These are phyloP conservation scores for Amauroascus verrucosus DNA, from an alignment of 2,329 filamentous ascomycete species.

Conservation along the genomic window DNA sequence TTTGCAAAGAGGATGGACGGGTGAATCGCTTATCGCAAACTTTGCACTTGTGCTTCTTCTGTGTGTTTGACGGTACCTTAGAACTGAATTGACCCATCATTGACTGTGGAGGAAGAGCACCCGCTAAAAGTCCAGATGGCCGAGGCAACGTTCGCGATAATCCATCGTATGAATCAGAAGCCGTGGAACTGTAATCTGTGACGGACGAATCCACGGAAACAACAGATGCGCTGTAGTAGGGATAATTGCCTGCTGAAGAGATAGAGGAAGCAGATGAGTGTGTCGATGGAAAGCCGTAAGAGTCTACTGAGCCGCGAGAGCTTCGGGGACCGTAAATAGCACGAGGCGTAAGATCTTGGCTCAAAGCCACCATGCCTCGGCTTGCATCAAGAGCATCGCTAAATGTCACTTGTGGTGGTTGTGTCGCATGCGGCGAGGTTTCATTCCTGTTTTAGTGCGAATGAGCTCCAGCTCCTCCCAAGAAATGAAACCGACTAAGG, in stretches of 20 bases:
- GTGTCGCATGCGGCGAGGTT: constrained; percentile 41
- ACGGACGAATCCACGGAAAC: constrained; percentile 60
- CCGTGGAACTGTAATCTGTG: constrained; percentile 83
- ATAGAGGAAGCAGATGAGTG: constrained; percentile 93
- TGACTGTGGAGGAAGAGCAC: constrained; percentile 66
- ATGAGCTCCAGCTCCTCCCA: not conserved
- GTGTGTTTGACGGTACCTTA: constrained; percentile 86
- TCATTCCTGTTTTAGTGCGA: constrained; percentile 21
- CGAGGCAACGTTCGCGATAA: constrained; percentile 75
- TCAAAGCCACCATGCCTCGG: constrained; percentile 89
- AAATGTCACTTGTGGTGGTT: constrained; percentile 38
- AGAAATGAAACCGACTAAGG: not conserved
- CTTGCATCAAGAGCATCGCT: constrained; percentile 86
- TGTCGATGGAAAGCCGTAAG: constrained; percentile 80
- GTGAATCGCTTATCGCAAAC: constrained; percentile 98
- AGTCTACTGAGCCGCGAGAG: constrained; percentile 64
- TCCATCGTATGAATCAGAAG: constrained; percentile 73
- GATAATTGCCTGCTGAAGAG: constrained; percentile 69
- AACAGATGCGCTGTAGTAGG: constrained; percentile 76
- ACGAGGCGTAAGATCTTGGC: constrained; percentile 78
- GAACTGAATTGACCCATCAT: constrained; percentile 99
- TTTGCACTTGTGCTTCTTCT: constrained; percentile 99
- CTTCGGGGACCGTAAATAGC: constrained; percentile 70
- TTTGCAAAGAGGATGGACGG: constrained; percentile 84
- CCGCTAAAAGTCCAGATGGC: constrained; percentile 55